Conservation (phyloP, 176 grass and related monocot species). For the Alopecurus myosuroides region DNA sequence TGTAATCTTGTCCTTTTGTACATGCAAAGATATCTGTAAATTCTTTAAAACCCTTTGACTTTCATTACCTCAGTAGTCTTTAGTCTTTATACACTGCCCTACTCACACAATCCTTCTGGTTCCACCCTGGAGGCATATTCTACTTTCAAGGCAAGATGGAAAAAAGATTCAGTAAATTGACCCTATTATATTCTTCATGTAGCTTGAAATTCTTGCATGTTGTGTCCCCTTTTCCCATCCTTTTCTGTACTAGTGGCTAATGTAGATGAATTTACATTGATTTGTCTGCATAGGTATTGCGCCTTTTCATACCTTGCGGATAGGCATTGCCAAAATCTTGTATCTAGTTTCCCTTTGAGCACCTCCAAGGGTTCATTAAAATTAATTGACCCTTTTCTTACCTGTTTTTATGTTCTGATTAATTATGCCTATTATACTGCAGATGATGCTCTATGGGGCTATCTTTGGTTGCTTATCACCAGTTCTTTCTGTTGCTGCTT, state of each 20-base stretch:
- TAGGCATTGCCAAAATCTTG: neutral
- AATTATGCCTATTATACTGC: slow-evolving; percentile 8
- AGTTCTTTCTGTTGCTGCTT: slow-evolving; percentile 89
- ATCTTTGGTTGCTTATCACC: slow-evolving; percentile 96
- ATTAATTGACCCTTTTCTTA: slow-evolving; percentile 11
- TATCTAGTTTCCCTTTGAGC: slow-evolving; percentile 12
- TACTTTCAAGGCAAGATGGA: slow-evolving; percentile 3
- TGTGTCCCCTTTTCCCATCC: neutral
- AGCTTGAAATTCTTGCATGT: slow-evolving; percentile 9
- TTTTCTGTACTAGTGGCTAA: neutral
- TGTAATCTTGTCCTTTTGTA: neutral
- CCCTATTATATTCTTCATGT: neutral
- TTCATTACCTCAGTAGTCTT: neutral
- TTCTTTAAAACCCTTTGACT: neutral
- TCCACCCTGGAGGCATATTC: neutral
- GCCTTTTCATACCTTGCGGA: neutral
- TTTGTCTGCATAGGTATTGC: neutral
- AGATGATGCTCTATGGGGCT: slow-evolving; percentile 99
- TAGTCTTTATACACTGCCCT: slow-evolving; percentile 11
- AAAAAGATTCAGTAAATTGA: neutral
- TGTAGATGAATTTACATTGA: slow-evolving; percentile 16
- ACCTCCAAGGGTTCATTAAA: neutral
- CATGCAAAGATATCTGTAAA: neutral
- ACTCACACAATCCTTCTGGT: slow-evolving; percentile 2
- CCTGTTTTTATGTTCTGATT: slow-evolving; percentile 26